Conservation (phyloP, 2,329 filamentous ascomycete species). For the Bipolaris sorokiniana region DNA sequence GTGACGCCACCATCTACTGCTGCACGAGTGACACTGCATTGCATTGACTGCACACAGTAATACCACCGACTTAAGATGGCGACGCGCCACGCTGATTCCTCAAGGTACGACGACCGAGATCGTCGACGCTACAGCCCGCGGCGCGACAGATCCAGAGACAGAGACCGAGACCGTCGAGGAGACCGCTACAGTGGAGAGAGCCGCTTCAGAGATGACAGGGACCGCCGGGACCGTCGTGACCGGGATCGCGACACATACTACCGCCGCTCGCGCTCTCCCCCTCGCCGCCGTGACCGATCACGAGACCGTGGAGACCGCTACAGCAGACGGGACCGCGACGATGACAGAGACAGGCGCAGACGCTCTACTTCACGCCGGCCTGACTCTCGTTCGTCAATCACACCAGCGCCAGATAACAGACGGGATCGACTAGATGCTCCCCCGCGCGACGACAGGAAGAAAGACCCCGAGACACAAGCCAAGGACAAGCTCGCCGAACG, state of each 20-base stretch:
- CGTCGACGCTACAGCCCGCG: slow-evolving; percentile 47
- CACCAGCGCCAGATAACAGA: slow-evolving; percentile 30
- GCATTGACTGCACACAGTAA: slow-evolving; percentile 29
- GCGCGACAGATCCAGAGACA: slow-evolving; percentile 22
- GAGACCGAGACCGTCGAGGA: slow-evolving; percentile 34
- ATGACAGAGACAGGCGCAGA: slow-evolving; percentile 72
- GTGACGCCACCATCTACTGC: not conserved
- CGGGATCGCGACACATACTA: slow-evolving; percentile 10
- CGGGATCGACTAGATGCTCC: slow-evolving; percentile 44
- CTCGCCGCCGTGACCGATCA: slow-evolving; percentile 19
- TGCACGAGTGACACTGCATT: slow-evolving; percentile 6
- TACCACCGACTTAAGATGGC: slow-evolving; percentile 41
- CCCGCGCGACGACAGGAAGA: slow-evolving; percentile 64
- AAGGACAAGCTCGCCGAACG: slow-evolving; percentile 36
- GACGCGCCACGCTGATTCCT: slow-evolving; percentile 74
- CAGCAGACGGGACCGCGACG: slow-evolving; percentile 61
- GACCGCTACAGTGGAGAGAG: slow-evolving; percentile 55
- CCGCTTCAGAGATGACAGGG: slow-evolving; percentile 54
- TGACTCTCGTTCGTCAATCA: slow-evolving; percentile 71
- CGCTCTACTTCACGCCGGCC: slow-evolving; percentile 67
- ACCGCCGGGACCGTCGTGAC: slow-evolving; percentile 59
- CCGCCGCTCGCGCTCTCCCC: slow-evolving; percentile 12
- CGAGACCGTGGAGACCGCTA: slow-evolving; percentile 60
- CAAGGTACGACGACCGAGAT: slow-evolving; percentile 58
- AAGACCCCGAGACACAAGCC: slow-evolving; percentile 44